Percentiles rank a stretch among this genome's conserved stretches.
Evolutionary conservation across 768 basidiomycete species (phyloP).

Genomic region (Sistotremastrum suecicum): DNA sequence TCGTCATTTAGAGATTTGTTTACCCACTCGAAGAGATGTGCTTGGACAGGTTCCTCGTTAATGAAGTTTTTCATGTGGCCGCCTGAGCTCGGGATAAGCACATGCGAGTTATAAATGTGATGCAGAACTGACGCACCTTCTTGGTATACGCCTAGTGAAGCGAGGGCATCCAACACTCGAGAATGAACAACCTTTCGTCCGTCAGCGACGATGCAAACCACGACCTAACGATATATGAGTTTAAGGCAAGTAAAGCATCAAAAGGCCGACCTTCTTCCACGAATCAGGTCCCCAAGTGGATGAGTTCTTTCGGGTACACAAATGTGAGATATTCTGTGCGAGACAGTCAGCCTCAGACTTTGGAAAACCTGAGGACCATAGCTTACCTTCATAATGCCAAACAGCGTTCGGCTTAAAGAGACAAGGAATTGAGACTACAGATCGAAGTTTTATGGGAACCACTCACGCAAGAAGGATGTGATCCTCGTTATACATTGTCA

Average conservation of each 20-base stretch:
- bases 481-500: slow-evolving; percentile 93
- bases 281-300: slow-evolving; percentile 94
- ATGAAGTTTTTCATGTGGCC: slow-evolving; percentile 43
- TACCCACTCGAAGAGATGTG: slow-evolving; percentile 55
- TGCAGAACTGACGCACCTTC: slow-evolving; percentile 18
- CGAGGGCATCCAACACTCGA: slow-evolving; percentile 76
- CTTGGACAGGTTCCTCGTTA: slow-evolving; percentile 59
- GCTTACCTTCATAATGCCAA: slow-evolving; percentile 72
- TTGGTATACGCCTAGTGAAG: slow-evolving; percentile 89
- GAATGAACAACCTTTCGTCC: slow-evolving; percentile 68
- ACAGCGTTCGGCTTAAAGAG: slow-evolving; percentile 82
- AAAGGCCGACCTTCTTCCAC: slow-evolving; percentile 71
- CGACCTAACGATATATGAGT: slow-evolving; percentile 37
- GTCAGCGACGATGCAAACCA: slow-evolving; percentile 85
- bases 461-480: slow-evolving; percentile 3
- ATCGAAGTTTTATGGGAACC: not conserved
- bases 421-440: too few relatives aligned
- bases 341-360: too few relatives aligned
- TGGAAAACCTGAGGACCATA: not conserved
- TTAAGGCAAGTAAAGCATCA: not conserved
- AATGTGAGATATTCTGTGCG: slow-evolving; percentile 53
- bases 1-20: not conserved
- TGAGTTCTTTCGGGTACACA: slow-evolving; percentile 75
- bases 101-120: slow-evolving; percentile 24
- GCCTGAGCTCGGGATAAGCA: slow-evolving; percentile 23